A percentile compares a stretch with the other conserved stretches of the same genome.
Evolutionary conservation across 2,329 filamentous ascomycete genomes (phyloP).

Genomic region (Alternaria sp.): DNA sequence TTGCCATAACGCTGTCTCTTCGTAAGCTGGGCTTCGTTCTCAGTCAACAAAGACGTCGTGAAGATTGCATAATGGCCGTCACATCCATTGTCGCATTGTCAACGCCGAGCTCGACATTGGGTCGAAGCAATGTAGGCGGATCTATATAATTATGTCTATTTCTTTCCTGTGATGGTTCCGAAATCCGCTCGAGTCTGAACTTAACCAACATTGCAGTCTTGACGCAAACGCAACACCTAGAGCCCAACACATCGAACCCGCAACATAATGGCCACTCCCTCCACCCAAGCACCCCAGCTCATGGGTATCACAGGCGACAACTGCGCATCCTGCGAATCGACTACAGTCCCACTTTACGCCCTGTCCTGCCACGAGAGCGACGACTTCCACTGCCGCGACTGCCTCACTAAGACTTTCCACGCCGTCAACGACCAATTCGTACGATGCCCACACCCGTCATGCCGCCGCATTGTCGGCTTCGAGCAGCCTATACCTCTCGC

Average conservation of each 20-base stretch:
- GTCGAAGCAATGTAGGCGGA: neutral
- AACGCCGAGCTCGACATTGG: neutral
- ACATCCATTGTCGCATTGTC: neutral
- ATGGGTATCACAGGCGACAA: slow-evolving; percentile 8
- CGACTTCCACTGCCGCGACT: slow-evolving; percentile 17
- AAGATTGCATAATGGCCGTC: neutral
- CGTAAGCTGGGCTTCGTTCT: too few relatives aligned
- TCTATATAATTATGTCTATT: fast-evolving
- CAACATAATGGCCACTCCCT: neutral
- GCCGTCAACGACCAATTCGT: slow-evolving; percentile 3
- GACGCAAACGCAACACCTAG: neutral
- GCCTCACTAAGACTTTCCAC: slow-evolving; percentile 10
- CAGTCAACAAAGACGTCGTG: neutral
- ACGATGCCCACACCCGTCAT: slow-evolving; percentile 10
- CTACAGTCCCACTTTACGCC: slow-evolving; percentile 2
- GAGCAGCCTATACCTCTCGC: neutral
- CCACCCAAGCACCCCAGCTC: neutral
- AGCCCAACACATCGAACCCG: neutral
- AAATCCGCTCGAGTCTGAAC: neutral
- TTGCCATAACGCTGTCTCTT: neutral
- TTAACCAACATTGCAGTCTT: neutral
- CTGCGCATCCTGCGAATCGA: slow-evolving; percentile 10
- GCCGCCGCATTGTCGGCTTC: slow-evolving; percentile 7
- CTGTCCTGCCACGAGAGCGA: slow-evolving; percentile 12
- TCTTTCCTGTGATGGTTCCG: neutral